A percentile compares a stretch with the other conserved stretches of the same genome.
Evolutionary conservation across 768 basidiomycete genomes (phyloP).

Genomic region (Cystoderma amianthinum): DNA sequence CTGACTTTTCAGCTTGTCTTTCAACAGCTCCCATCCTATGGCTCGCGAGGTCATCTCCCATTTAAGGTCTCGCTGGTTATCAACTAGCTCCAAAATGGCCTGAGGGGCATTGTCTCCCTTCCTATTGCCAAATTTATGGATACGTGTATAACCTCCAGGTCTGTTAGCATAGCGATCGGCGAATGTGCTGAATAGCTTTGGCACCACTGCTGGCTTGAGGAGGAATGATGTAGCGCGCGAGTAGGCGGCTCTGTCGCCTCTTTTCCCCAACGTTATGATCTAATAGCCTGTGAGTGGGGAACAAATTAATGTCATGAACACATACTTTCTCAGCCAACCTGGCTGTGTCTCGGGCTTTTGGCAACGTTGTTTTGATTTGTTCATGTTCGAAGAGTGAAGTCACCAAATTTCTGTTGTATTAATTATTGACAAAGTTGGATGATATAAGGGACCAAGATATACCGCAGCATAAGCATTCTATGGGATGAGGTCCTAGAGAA

Average conservation of each 20-base stretch:
- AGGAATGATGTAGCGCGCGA: slow-evolving; percentile 74
- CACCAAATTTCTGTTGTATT: slow-evolving; percentile 74
- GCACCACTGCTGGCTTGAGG: slow-evolving; percentile 59
- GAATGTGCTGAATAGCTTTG: slow-evolving; percentile 81
- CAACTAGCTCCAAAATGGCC: slow-evolving; percentile 92
- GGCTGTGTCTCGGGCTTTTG: slow-evolving; percentile 90
- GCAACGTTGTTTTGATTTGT: slow-evolving; percentile 90
- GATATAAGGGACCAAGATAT: slow-evolving; percentile 11
- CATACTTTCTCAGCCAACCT: slow-evolving; percentile 87
- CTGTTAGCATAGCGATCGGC: slow-evolving; percentile 74
- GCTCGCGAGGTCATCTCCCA: slow-evolving; percentile 86
- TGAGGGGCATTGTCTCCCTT: slow-evolving; percentile 89
- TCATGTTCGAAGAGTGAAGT: slow-evolving; percentile 93
- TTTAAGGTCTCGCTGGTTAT: slow-evolving; percentile 83
- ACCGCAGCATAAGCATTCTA: slow-evolving; percentile 91
- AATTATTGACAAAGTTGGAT: slow-evolving; percentile 2
- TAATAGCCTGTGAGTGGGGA: slow-evolving; percentile 18
- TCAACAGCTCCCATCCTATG: slow-evolving; percentile 77
- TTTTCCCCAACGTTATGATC: slow-evolving; percentile 93
- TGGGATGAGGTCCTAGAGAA: slow-evolving; percentile 90
- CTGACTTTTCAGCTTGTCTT: slow-evolving; percentile 40
- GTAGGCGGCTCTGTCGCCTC: slow-evolving; percentile 64
- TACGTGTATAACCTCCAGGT: slow-evolving; percentile 92
- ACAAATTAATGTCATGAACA: not conserved
- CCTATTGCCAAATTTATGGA: slow-evolving; percentile 87